Evolutionary conservation across 345 rosid species (phyloP).

Genomic region (Syzygium oleosum): DNA sequence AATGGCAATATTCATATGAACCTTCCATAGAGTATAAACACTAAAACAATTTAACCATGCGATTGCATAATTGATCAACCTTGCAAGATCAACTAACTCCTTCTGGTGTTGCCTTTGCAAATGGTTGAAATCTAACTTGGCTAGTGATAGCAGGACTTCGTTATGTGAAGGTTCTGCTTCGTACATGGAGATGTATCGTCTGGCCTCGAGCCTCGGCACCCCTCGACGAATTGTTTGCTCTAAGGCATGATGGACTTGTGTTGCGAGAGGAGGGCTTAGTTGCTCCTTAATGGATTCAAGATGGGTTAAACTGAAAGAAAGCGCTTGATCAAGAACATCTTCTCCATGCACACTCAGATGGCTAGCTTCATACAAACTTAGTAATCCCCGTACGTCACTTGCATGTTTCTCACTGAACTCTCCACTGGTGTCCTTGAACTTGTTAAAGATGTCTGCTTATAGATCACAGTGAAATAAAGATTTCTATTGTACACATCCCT

Average conservation of each 20-base stretch:
- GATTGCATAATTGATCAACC: neutral
- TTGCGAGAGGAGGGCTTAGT: conserved; percentile 4
- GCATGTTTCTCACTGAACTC: conserved; percentile 17
- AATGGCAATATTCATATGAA: neutral
- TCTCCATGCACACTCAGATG: conserved; percentile 11
- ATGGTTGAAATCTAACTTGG: conserved; percentile 26
- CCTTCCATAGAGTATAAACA: neutral
- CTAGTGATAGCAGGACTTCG: conserved; percentile 6
- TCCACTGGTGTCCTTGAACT: neutral
- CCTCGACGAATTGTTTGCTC: conserved; percentile 7
- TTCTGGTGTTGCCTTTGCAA: conserved; percentile 11
- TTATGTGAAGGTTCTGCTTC: neutral
- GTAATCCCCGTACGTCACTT: neutral
- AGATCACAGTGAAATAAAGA: neutral
- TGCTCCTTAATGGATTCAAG: neutral
- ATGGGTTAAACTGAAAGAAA: neutral
- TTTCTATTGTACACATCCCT: neutral
- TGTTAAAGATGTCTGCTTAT: conserved; percentile 11
- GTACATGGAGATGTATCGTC: conserved; percentile 11
- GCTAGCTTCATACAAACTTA: neutral
- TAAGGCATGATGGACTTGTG: neutral
- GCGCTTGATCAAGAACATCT: neutral
- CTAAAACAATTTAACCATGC: too few relatives aligned
- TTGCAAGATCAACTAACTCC: conserved; percentile 6
- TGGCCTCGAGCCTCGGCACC: conserved; percentile 9